Percentiles rank a stretch among this genome's conserved stretches.
Evolutionary conservation across 768 basidiomycete genomes (phyloP).

Genomic region (Boletus edulis): DNA sequence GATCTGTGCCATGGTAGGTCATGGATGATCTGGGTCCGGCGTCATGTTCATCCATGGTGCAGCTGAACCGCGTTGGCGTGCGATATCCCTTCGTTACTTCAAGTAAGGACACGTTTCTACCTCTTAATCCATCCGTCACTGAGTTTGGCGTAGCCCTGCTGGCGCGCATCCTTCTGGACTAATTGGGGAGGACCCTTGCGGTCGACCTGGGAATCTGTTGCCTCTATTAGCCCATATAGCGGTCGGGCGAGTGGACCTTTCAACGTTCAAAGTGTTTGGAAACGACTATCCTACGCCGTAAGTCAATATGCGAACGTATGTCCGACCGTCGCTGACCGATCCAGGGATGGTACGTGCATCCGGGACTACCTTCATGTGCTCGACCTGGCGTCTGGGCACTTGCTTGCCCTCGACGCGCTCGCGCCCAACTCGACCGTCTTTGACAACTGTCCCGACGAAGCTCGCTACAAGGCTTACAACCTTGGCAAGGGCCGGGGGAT

Average conservation of each 20-base stretch:
- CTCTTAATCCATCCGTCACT: background rate
- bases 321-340: background rate
- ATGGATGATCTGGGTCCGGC: background rate
- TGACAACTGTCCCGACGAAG: conserved; percentile 47
- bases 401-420: conserved; percentile 86
- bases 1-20: conserved; percentile 78
- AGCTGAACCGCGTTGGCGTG: conserved; percentile 79
- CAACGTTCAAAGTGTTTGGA: conserved; percentile 81
- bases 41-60: conserved; percentile 12
- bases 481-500: conserved; percentile 91
- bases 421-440: conserved; percentile 56
- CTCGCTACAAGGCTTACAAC: conserved; percentile 91
- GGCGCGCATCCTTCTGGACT: conserved; percentile 96
- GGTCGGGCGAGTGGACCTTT: conserved; percentile 75
- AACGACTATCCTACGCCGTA: conserved; percentile 95
- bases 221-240: conserved; percentile 96
- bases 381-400: conserved; percentile 92
- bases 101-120: conserved; percentile 56
- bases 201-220: conserved; percentile 91
- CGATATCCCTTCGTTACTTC: conserved; percentile 93
- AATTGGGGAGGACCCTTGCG: conserved; percentile 96
- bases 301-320: conserved; percentile 21
- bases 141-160: conserved; percentile 63
- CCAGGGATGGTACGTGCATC: conserved; percentile 95
- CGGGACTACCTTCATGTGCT: conserved; percentile 93